A percentile compares a stretch with the other conserved stretches of the same genome.
Evolutionary conservation across 2,329 filamentous ascomycete species (phyloP).

Genomic region (Penicillium palitans): DNA sequence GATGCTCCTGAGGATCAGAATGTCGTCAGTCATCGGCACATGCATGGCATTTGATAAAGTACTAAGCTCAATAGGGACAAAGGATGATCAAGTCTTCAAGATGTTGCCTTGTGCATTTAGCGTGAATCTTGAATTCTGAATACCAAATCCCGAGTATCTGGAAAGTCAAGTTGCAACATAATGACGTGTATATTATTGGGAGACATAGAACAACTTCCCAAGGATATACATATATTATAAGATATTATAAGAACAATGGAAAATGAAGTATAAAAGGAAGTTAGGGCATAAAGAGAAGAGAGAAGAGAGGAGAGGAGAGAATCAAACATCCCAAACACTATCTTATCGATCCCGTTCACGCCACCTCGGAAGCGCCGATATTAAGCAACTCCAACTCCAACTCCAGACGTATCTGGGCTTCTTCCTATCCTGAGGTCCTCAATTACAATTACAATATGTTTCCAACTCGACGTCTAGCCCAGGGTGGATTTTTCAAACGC

Average conservation of each 20-base stretch:
- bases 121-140: not conserved
- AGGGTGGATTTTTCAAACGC: slow-evolving; percentile 56
- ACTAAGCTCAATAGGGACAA: not conserved
- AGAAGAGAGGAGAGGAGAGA: not conserved
- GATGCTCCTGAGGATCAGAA: not conserved
- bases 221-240: not conserved
- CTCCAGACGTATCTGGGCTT: not conserved
- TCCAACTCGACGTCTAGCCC: slow-evolving; percentile 42
- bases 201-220: not conserved
- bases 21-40: slow-evolving; percentile 1
- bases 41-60: not conserved
- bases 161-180: not conserved
- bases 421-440: not conserved
- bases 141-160: not conserved
- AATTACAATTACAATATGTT: slow-evolving; percentile 32
- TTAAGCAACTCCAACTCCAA: not conserved
- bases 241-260: not conserved
- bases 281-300: not conserved
- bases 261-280: not conserved
- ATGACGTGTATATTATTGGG: slow-evolving; percentile 1
- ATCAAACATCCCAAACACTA: slow-evolving; percentile 2
- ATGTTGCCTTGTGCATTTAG: not conserved
- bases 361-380: slow-evolving; percentile 19
- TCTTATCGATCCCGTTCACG: slow-evolving; percentile 25
- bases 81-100: not conserved